Evolutionary conservation across 805 yeast species (phyloP).

Genomic region (Monosporozyma aerobia): DNA sequence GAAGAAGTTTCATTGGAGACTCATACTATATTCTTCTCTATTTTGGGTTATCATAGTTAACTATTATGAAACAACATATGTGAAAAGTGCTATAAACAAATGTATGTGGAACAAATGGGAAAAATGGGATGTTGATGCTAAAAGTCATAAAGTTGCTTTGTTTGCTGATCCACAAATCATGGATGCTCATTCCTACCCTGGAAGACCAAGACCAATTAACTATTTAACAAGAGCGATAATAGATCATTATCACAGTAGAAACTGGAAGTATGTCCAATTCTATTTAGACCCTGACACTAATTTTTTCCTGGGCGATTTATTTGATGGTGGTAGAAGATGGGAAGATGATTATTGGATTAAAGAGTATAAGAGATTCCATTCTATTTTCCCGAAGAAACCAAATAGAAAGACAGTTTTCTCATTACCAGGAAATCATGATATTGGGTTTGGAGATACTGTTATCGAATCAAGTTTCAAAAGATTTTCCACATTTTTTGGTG

Average conservation of each 20-base stretch:
- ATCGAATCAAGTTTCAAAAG: conserved; percentile 47
- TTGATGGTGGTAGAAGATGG: conserved; percentile 94
- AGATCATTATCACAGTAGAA: conserved; percentile 74
- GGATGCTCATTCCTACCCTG: conserved; percentile 82
- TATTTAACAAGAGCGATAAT: conserved; percentile 50
- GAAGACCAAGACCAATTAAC: conserved; percentile 42
- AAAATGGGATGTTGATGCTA: conserved; percentile 35
- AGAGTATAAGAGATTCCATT: conserved; percentile 61
- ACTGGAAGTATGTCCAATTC: conserved; percentile 52
- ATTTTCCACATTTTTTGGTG: conserved; percentile 68
- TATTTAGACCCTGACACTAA: conserved; percentile 64
- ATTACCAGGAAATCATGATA: conserved; percentile 93
- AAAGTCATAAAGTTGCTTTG: conserved; percentile 46
- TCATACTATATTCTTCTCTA: conserved; percentile 18
- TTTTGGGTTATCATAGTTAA: conserved; percentile 40
- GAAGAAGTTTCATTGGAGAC: conserved; percentile 17
- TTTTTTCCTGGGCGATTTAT: conserved; percentile 80
- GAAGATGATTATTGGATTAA: conserved; percentile 56
- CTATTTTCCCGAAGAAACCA: conserved; percentile 52
- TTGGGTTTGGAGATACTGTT: conserved; percentile 80
- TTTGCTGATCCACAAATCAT: conserved; percentile 94
- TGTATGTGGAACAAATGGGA: conserved; percentile 70
- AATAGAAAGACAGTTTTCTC: conserved; percentile 36
- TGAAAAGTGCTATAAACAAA: conserved; percentile 34
- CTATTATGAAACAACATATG: conserved; percentile 46